phyloP scores from a whole-genome alignment of 75 land plant species.

The Isoetes taiwanensis region DNA sequence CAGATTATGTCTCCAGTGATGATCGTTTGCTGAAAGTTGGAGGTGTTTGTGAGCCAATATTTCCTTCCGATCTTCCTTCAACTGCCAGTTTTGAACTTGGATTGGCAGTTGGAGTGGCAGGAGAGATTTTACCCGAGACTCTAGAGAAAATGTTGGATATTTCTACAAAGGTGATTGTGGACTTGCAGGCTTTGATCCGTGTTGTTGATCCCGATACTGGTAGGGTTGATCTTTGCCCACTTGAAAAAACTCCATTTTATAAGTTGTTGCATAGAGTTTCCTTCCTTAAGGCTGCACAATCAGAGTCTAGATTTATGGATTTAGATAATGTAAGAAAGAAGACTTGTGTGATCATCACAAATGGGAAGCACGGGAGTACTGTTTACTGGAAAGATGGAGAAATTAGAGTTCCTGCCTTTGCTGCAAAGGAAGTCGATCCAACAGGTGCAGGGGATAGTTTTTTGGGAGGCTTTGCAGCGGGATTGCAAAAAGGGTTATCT shows the following conservation, averaged over 20 bases:
- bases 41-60: conserved; percentile 44
- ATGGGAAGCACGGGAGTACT: conserved; percentile 70
- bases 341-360: conserved; percentile 70
- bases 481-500: conserved; percentile 49
- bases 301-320: conserved; percentile 55
- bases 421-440: conserved; percentile 66
- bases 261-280: conserved; percentile 46
- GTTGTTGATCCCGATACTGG: conserved; percentile 53
- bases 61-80: conserved; percentile 44
- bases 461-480: conserved; percentile 69
- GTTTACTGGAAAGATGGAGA: conserved; percentile 46
- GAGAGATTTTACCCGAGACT: conserved; percentile 74
- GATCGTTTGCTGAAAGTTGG: conserved; percentile 53
- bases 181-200: conserved; percentile 66
- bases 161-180: conserved; percentile 57
- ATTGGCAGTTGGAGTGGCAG: conserved; percentile 78
- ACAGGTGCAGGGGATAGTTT: conserved; percentile 98
- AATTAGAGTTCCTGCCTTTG: conserved; percentile 45
- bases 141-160: conserved; percentile 47
- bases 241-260: conserved; percentile 48
- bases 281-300: conserved; percentile 70
- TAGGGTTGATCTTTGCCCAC: conserved; percentile 28
- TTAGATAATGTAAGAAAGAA: conserved; percentile 45
- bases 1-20: conserved; percentile 34
- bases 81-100: conserved; percentile 16